These are phyloP conservation scores for Euphrasia arctica DNA, from an alignment of 305 asterid genomes.

Conservation along the genomic window DNA sequence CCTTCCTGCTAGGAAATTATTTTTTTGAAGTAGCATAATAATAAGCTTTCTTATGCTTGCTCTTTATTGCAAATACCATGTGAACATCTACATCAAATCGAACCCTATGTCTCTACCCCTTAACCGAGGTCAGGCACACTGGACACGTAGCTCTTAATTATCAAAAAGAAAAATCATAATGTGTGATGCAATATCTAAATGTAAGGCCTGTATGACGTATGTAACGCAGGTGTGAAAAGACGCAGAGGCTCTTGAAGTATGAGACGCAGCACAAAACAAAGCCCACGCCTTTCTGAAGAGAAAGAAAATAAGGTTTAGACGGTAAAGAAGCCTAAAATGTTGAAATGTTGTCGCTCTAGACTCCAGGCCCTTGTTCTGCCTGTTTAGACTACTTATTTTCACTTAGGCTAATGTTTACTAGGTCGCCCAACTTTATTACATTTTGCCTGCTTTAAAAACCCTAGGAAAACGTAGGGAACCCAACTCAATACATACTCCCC, in stretches of 20 bases:
- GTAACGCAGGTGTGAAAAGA: neutral
- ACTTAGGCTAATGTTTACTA: neutral
- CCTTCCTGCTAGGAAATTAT: slow-evolving; percentile 3
- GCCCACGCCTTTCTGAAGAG: neutral
- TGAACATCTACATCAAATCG: neutral
- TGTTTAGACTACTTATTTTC: neutral
- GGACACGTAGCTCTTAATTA: neutral
- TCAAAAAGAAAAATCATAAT: neutral
- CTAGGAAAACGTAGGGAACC: neutral
- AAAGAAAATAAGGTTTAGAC: neutral
- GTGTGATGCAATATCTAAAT: slow-evolving; percentile 7
- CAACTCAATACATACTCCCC: neutral
- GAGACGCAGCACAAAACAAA: neutral
- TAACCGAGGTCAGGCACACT: neutral
- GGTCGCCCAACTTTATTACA: neutral
- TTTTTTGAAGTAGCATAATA: neutral
- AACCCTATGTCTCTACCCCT: neutral
- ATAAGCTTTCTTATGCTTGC: neutral
- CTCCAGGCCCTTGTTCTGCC: neutral
- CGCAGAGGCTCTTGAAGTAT: neutral
- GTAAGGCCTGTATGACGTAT: neutral
- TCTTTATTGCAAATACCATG: slow-evolving; percentile 11
- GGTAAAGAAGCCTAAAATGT: neutral
- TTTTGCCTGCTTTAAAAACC: neutral
- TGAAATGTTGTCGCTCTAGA: neutral